Evolutionary conservation across 768 basidiomycete genomes (phyloP).

Genomic region (Serpula lacrymans): DNA sequence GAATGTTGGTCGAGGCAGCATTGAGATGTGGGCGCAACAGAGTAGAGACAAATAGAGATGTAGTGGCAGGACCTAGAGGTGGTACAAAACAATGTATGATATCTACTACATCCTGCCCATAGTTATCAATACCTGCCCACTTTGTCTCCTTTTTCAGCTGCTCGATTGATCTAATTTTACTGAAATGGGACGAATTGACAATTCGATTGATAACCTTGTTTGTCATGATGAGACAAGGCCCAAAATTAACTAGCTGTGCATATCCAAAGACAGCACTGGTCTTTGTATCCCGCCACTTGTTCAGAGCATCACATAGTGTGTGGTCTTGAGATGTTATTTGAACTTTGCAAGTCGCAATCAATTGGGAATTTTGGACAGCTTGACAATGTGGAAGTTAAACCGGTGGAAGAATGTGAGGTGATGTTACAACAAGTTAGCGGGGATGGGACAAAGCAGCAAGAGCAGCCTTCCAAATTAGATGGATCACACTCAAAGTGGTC

Average conservation of each 20-base stretch:
- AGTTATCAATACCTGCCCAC: slow-evolving; percentile 9
- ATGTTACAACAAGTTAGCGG: slow-evolving; percentile 20
- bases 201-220: slow-evolving; percentile 13
- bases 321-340: slow-evolving; percentile 1
- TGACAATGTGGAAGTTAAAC: not conserved
- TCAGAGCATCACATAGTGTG: slow-evolving; percentile 1
- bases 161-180: slow-evolving; percentile 11
- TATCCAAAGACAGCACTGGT: slow-evolving; percentile 2
- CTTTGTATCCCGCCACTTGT: slow-evolving; percentile 8
- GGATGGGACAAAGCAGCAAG: slow-evolving; percentile 6
- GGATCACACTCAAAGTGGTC: slow-evolving; percentile 3
- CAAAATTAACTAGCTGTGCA: slow-evolving; percentile 2
- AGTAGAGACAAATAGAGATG: not conserved
- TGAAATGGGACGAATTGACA: slow-evolving; percentile 17
- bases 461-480: slow-evolving; percentile 5
- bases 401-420: slow-evolving; percentile 5
- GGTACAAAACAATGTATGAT: not conserved
- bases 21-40: not conserved
- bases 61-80: not conserved
- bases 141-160: slow-evolving; percentile 12
- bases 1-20: not conserved
- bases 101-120: not conserved
- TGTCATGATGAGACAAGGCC: slow-evolving; percentile 11
- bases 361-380: not conserved
- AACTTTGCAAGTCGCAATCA: slow-evolving; percentile 7